A percentile compares a stretch with the other conserved stretches of the same genome.
Evolutionary conservation across 192 early-diverging fungal genomes (phyloP).

Genomic region (Coemansia sp.): DNA sequence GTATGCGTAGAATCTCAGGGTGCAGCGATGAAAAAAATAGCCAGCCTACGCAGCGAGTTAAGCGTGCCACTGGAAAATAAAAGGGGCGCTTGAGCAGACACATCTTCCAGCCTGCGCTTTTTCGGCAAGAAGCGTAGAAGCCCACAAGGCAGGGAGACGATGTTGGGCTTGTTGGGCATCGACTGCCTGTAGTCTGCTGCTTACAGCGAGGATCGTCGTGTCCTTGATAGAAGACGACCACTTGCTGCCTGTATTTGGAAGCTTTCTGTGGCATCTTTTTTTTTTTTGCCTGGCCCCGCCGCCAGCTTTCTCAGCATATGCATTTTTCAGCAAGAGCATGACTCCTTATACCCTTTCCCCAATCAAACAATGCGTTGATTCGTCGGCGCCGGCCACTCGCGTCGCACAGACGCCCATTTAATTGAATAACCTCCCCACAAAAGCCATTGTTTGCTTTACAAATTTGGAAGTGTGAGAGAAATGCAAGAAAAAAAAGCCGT

Average conservation of each 20-base stretch:
- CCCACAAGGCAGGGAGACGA: no score
- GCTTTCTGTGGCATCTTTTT: no score
- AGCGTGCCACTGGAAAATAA: not conserved
- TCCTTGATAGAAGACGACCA: not conserved
- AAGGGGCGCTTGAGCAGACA: not conserved
- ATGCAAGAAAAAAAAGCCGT: not conserved
- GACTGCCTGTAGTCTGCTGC: no score
- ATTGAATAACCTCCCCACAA: not conserved
- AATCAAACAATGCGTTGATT: not conserved
- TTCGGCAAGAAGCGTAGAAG: not conserved
- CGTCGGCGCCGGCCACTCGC: slow-evolving; percentile 2
- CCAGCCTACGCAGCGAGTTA: not conserved
- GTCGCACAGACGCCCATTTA: slow-evolving; percentile 7
- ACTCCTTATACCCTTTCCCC: not conserved
- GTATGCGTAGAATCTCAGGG: not conserved
- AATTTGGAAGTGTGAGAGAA: not conserved
- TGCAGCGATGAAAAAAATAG: not conserved
- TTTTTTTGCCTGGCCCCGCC: not conserved
- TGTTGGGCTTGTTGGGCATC: no score
- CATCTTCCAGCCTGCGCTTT: not conserved
- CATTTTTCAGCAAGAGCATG: not conserved
- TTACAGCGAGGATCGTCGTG: not conserved
- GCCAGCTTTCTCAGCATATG: no score
- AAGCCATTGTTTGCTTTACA: not conserved
- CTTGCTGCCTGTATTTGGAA: not conserved